These are phyloP conservation scores for Parasitella parasitica DNA, from an alignment of 371 early-diverging fungal species.

Conservation along the genomic window DNA sequence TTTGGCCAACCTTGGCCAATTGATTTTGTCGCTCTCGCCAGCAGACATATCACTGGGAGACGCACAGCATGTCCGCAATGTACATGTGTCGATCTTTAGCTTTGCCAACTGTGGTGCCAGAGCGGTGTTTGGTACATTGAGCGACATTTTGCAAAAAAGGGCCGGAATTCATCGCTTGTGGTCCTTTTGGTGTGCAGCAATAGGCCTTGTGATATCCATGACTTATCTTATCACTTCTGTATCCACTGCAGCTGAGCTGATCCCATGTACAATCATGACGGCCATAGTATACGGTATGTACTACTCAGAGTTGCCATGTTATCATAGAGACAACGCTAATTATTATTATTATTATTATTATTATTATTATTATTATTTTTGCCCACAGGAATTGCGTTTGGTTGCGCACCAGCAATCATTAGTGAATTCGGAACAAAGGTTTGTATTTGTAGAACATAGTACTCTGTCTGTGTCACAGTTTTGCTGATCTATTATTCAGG, in stretches of 20 bases:
- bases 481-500: slow-evolving; percentile 16
- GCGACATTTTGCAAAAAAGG: slow-evolving; percentile 41
- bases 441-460: neutral
- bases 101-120: slow-evolving; percentile 48
- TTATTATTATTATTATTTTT: too few relatives aligned
- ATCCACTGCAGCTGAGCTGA: slow-evolving; percentile 14
- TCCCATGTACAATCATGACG: slow-evolving; percentile 33
- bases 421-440: slow-evolving; percentile 48
- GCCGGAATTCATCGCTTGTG: slow-evolving; percentile 43
- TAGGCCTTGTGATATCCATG: slow-evolving; percentile 12
- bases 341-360: too few relatives aligned
- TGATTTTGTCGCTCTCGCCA: slow-evolving; percentile 30
- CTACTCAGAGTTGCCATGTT: too few relatives aligned
- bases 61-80: slow-evolving; percentile 38
- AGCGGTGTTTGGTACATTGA: slow-evolving; percentile 39
- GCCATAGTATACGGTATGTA: slow-evolving; percentile 37
- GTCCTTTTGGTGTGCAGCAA: slow-evolving; percentile 35
- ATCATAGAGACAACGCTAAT: too few relatives aligned
- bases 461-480: slow-evolving; percentile 12
- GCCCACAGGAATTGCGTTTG: slow-evolving; percentile 25
- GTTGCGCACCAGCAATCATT: slow-evolving; percentile 41
- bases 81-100: slow-evolving; percentile 47
- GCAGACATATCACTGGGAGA: neutral
- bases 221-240: slow-evolving; percentile 11
- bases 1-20: slow-evolving; percentile 38